Conservation (phyloP, 352 stramenopile species). For the Phytophthora meadii region DNA sequence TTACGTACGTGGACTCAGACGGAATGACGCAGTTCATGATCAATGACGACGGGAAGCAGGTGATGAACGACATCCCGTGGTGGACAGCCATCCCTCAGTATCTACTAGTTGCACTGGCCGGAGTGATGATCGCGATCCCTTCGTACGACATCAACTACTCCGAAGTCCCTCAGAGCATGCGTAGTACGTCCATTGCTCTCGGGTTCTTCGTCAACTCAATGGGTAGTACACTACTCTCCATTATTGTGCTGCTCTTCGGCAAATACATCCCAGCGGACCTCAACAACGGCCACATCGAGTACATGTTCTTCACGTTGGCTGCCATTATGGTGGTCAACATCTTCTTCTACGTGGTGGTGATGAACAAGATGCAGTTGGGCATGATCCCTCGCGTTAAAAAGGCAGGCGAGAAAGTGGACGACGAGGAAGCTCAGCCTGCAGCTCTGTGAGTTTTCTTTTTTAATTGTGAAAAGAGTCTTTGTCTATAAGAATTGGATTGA, state of each 20-base stretch:
- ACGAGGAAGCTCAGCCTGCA: slow-evolving; percentile 9
- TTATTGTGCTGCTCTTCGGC: slow-evolving; percentile 69
- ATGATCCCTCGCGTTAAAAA: slow-evolving; percentile 30
- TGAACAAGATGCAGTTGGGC: slow-evolving; percentile 44
- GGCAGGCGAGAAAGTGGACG: slow-evolving; percentile 2
- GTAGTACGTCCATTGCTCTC: slow-evolving; percentile 45
- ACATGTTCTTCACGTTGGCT: slow-evolving; percentile 45
- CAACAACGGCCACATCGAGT: slow-evolving; percentile 44
- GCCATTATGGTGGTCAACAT: slow-evolving; percentile 50
- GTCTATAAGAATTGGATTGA: not conserved
- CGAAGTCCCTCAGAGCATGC: slow-evolving; percentile 47
- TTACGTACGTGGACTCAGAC: slow-evolving; percentile 32
- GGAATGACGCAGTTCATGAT: slow-evolving; percentile 32
- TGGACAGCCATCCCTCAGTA: slow-evolving; percentile 54
- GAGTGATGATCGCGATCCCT: slow-evolving; percentile 45
- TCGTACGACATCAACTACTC: slow-evolving; percentile 56
- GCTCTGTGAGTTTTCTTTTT: slow-evolving; percentile 6
- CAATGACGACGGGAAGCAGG: slow-evolving; percentile 36
- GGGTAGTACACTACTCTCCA: slow-evolving; percentile 58
- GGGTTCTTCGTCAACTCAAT: slow-evolving; percentile 58
- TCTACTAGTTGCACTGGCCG: slow-evolving; percentile 44
- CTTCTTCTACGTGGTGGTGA: slow-evolving; percentile 32
- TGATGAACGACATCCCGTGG: slow-evolving; percentile 33
- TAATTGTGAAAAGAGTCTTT: slow-evolving; percentile 2
- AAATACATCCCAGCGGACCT: slow-evolving; percentile 53